Conservation (phyloP, 495 filamentous ascomycete species). For the Penicillium soppii region DNA sequence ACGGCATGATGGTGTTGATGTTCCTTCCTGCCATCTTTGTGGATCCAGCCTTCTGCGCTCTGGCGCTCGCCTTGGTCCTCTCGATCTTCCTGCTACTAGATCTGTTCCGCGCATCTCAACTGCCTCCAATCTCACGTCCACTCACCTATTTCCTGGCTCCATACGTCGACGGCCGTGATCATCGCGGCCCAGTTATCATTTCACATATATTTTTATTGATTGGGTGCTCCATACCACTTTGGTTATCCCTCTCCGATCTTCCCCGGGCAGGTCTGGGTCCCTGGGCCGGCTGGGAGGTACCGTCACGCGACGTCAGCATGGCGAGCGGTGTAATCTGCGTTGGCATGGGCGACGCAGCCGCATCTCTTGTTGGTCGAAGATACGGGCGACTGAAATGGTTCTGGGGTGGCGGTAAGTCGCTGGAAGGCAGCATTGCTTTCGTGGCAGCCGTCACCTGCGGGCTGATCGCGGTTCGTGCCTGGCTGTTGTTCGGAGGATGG, state of each 20-base stretch:
- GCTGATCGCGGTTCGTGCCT: slow-evolving; percentile 66
- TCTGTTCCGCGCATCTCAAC: slow-evolving; percentile 81
- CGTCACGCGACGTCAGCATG: slow-evolving; percentile 75
- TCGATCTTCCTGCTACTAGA: slow-evolving; percentile 85
- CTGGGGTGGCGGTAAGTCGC: slow-evolving; percentile 93
- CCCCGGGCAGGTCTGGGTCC: slow-evolving; percentile 49
- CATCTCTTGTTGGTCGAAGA: slow-evolving; percentile 86
- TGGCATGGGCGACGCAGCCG: slow-evolving; percentile 91
- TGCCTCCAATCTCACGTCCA: slow-evolving; percentile 81
- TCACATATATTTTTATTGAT: slow-evolving; percentile 94
- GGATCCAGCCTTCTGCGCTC: slow-evolving; percentile 78
- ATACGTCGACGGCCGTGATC: slow-evolving; percentile 91
- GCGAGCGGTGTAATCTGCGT: slow-evolving; percentile 90
- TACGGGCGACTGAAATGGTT: slow-evolving; percentile 89
- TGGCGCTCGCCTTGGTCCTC: slow-evolving; percentile 73
- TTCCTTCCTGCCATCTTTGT: slow-evolving; percentile 81
- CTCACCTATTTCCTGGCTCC: slow-evolving; percentile 84
- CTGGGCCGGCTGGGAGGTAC: slow-evolving; percentile 71
- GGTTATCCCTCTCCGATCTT: slow-evolving; percentile 76
- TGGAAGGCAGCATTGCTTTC: slow-evolving; percentile 90
- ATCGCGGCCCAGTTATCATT: slow-evolving; percentile 90
- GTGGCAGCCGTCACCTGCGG: slow-evolving; percentile 74
- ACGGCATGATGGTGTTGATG: slow-evolving; percentile 97
- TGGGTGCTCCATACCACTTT: slow-evolving; percentile 93
- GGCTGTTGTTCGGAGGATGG: slow-evolving; percentile 78